Conservation (phyloP, 1,139 yeast species). For the Yamadazyma epiphylla region DNA sequence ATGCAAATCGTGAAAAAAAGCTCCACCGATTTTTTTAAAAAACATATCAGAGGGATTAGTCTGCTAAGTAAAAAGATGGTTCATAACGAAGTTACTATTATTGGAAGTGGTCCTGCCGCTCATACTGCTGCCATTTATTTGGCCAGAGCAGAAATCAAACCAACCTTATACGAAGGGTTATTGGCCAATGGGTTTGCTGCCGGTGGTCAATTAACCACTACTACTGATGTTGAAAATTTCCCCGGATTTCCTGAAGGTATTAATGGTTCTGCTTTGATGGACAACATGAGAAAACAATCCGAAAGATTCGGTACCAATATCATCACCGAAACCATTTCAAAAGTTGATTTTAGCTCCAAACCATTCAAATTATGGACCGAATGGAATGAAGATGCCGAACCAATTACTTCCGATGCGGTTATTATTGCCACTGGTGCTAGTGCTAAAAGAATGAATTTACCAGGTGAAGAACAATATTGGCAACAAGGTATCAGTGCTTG, state of each 20-base stretch:
- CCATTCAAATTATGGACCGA: slow-evolving; percentile 98
- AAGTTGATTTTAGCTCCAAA: slow-evolving; percentile 77
- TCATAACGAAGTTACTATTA: slow-evolving; percentile 85
- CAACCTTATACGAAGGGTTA: slow-evolving; percentile 92
- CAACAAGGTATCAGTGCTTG: slow-evolving; percentile 98
- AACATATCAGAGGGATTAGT: no score
- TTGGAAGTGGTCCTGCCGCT: slow-evolving; percentile 99
- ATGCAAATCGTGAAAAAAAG: no score
- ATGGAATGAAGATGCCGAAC: slow-evolving; percentile 83
- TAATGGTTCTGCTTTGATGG: slow-evolving; percentile 85
- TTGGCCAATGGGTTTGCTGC: slow-evolving; percentile 98
- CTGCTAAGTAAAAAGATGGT: slow-evolving; percentile 51
- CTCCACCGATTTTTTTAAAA: no score
- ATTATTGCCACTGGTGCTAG: slow-evolving; percentile 97
- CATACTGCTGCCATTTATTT: slow-evolving; percentile 98
- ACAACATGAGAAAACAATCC: slow-evolving; percentile 86
- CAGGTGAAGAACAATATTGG: slow-evolving; percentile 98
- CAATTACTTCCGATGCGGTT: slow-evolving; percentile 88
- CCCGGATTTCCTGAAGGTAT: slow-evolving; percentile 98
- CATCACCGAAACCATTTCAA: slow-evolving; percentile 90
- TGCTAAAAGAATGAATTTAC: slow-evolving; percentile 87
- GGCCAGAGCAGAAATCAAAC: slow-evolving; percentile 94
- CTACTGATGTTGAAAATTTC: slow-evolving; percentile 95
- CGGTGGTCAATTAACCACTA: slow-evolving; percentile 97
- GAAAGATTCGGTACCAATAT: slow-evolving; percentile 86